phyloP scores from a whole-genome alignment of 192 early-diverging fungal species.

The Backusella sp. region DNA sequence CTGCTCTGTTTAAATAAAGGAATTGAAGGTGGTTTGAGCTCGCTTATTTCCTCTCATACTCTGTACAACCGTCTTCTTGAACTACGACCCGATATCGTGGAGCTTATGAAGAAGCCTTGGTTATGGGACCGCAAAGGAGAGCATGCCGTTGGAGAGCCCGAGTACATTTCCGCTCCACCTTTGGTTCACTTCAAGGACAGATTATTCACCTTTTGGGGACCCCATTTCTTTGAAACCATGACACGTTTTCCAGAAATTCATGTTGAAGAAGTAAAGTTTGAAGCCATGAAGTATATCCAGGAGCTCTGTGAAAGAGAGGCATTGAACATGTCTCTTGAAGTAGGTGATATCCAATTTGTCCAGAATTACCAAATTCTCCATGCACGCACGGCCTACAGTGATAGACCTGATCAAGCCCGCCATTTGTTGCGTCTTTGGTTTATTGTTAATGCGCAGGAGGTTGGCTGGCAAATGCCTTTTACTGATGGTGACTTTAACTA shows the following conservation, averaged over 20 bases:
- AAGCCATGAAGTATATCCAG: slow-evolving; percentile 40
- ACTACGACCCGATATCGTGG: slow-evolving; percentile 30
- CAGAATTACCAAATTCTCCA: slow-evolving; percentile 43
- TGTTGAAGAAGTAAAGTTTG: slow-evolving; percentile 25
- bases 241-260: slow-evolving; percentile 25
- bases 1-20: slow-evolving; percentile 31
- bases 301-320: slow-evolving; percentile 26
- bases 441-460: slow-evolving; percentile 14
- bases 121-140: slow-evolving; percentile 41
- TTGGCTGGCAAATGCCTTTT: slow-evolving; percentile 28
- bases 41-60: slow-evolving; percentile 40
- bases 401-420: slow-evolving; percentile 17
- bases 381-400: slow-evolving; percentile 32
- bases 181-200: slow-evolving; percentile 23
- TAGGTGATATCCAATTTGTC: slow-evolving; percentile 40
- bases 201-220: slow-evolving; percentile 38
- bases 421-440: slow-evolving; percentile 37
- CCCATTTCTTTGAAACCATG: slow-evolving; percentile 38
- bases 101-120: slow-evolving; percentile 29
- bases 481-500: slow-evolving; percentile 16
- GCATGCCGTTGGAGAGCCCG: slow-evolving; percentile 12
- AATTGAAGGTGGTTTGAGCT: slow-evolving; percentile 32
- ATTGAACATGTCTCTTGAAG: slow-evolving; percentile 28
- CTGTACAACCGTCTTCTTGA: slow-evolving; percentile 32
- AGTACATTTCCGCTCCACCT: slow-evolving; percentile 19